Base-by-base conservation (phyloP, 208 protist species). In the Angomonas ambiguus region DNA sequence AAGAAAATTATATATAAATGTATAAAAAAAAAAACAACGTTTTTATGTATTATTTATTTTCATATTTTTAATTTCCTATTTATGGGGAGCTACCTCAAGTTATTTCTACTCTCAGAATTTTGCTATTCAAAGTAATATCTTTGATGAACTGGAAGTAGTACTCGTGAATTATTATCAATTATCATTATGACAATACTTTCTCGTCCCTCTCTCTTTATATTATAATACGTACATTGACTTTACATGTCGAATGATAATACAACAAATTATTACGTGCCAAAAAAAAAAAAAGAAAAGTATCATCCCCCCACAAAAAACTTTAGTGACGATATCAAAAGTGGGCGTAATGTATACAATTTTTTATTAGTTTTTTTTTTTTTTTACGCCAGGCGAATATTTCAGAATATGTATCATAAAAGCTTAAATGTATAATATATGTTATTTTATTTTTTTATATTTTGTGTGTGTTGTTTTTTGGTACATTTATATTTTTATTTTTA, bases 281-380 rank as follows among this genome's bases (percentile, higher is more conserved):
- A 24, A 24, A n/a, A 24, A 24, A 56, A 11, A 24, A 56, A 56
- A 24, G n/a, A 56, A 56, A 11, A 56, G 6, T 28, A 27, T 56
- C 8, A 24, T 56, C 18, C 18, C 16, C 16, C 8, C 5, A 56
- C 8, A 56, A 28, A 28, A 28, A 56, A 8, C 5, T 32, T n/a
- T n/a, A n/a, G n/a, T n/a, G n/a, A n/a, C n/a, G n/a, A n/a, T n/a
- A n/a, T n/a, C n/a, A 59, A 31, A 59, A 59, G 24, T 8, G 16
- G 11, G n/a, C n/a, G n/a, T n/a, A 18, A 64, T 25, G 22, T 38
- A 18, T 42, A 20, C 27, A 25, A 16, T 25, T 35, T n/a, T 63
- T 48, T 27, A 25, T 42, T 42, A 27, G 20, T 63, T 63, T 35
- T 63, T 35, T 41, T 31, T 61, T 35, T n/a, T 35, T 61, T 31